phyloP scores from a whole-genome alignment of 192 early-diverging fungal species.

The Backusella tarrabulga region DNA sequence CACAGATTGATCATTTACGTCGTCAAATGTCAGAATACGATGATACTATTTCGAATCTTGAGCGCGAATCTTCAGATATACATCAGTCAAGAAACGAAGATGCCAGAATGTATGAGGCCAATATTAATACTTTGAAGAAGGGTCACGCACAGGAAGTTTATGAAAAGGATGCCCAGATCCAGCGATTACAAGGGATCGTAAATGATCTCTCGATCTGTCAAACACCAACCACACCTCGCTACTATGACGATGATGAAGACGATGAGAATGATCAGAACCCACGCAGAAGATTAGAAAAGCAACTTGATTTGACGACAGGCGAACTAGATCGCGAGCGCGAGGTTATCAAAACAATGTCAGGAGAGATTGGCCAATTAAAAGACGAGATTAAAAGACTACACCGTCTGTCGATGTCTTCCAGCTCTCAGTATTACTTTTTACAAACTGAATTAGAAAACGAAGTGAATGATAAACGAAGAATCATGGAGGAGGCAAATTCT shows the following conservation, averaged over 20 bases:
- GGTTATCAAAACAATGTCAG: background rate
- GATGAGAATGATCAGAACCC: background rate
- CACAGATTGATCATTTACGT: slow-evolving; percentile 29
- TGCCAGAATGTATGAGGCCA: slow-evolving; percentile 37
- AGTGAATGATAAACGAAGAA: slow-evolving; percentile 18
- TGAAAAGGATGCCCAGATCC: slow-evolving; percentile 30
- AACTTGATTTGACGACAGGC: slow-evolving; percentile 25
- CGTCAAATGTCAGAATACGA: slow-evolving; percentile 15
- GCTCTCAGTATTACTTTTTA: slow-evolving; percentile 6
- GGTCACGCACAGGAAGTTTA: slow-evolving; percentile 26
- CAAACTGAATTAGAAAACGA: slow-evolving; percentile 23
- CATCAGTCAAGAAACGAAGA: slow-evolving; percentile 39
- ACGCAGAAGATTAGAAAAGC: slow-evolving; percentile 24
- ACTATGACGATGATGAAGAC: background rate
- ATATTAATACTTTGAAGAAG: slow-evolving; percentile 35
- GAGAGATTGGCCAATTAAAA: slow-evolving; percentile 2
- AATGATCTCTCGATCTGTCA: slow-evolving; percentile 3
- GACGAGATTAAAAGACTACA: background rate
- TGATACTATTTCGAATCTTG: slow-evolving; percentile 18
- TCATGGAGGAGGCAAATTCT: slow-evolving; percentile 27
- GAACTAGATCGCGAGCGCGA: slow-evolving; percentile 9
- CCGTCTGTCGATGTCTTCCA: background rate
- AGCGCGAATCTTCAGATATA: slow-evolving; percentile 35
- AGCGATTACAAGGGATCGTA: slow-evolving; percentile 12
- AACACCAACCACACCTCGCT: background rate